phyloP scores from a whole-genome alignment of 352 stramenopile species.

The Globisporangium radiosum region DNA sequence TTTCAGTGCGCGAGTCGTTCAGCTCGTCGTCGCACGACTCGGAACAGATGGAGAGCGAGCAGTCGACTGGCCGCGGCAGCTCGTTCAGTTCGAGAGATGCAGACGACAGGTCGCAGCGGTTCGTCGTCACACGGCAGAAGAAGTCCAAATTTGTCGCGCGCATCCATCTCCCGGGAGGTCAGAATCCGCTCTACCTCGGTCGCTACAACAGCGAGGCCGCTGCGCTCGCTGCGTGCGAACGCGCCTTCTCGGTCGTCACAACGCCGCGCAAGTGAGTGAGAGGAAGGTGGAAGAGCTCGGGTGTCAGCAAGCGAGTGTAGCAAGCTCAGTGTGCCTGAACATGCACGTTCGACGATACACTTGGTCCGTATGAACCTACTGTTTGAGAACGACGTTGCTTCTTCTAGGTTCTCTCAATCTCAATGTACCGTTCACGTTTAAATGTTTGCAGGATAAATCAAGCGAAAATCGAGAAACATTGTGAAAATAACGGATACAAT shows the following conservation, averaged over 20 bases:
- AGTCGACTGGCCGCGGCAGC: constrained; percentile 12
- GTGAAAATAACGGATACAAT: too few relatives aligned
- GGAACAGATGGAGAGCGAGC: constrained; percentile 10
- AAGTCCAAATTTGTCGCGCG: constrained; percentile 56
- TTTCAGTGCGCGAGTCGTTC: constrained; percentile 12
- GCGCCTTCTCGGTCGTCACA: constrained; percentile 41
- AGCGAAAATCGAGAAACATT: too few relatives aligned
- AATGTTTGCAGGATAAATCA: too few relatives aligned
- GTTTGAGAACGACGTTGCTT: too few relatives aligned
- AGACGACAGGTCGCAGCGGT: constrained; percentile 22
- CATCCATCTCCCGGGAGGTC: constrained; percentile 37
- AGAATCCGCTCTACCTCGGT: constrained; percentile 61
- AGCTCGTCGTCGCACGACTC: constrained; percentile 8
- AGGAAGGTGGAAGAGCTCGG: too few relatives aligned
- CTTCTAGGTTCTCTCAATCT: too few relatives aligned
- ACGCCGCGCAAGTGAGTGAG: constrained; percentile 43
- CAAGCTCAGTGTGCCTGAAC: too few relatives aligned
- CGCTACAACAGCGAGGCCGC: constrained; percentile 60
- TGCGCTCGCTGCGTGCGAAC: constrained; percentile 51
- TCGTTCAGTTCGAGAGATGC: constrained; percentile 8
- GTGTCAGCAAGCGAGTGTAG: too few relatives aligned
- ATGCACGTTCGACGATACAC: too few relatives aligned
- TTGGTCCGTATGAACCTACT: too few relatives aligned
- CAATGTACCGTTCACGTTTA: too few relatives aligned
- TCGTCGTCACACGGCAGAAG: constrained; percentile 48